Evolutionary conservation across 345 rosid genomes (phyloP).

Genomic region (Raphanus sativus): DNA sequence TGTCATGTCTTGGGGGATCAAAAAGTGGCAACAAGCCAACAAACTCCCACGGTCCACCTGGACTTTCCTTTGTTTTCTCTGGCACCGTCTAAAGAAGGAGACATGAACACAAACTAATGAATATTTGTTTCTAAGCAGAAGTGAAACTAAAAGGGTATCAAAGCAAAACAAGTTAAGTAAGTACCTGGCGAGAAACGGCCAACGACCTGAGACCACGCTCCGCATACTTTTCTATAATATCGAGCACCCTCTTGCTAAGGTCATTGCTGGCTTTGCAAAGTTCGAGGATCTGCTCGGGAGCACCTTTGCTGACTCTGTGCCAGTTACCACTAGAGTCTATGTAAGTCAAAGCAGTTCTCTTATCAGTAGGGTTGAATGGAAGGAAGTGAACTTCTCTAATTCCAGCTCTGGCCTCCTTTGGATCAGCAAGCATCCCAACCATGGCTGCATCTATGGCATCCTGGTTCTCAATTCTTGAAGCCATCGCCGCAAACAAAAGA

Average conservation of each 20-base stretch:
- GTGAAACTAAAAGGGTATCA: not conserved
- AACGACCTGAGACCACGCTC: slow-evolving; percentile 96
- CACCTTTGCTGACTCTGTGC: slow-evolving; percentile 88
- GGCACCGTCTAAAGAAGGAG: slow-evolving; percentile 45
- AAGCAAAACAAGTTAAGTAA: no score
- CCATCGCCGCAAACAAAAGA: slow-evolving; percentile 73
- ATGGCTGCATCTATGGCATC: slow-evolving; percentile 92
- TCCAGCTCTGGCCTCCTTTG: slow-evolving; percentile 80
- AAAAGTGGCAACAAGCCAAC: slow-evolving; percentile 89
- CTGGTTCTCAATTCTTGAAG: slow-evolving; percentile 83
- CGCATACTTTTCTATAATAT: slow-evolving; percentile 86
- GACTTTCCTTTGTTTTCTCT: slow-evolving; percentile 73
- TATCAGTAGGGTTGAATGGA: slow-evolving; percentile 82
- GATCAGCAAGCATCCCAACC: slow-evolving; percentile 85
- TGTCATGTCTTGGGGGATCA: slow-evolving; percentile 99
- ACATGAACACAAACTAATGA: not conserved
- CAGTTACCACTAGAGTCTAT: slow-evolving; percentile 65
- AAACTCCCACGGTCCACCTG: slow-evolving; percentile 88
- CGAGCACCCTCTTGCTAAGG: slow-evolving; percentile 71
- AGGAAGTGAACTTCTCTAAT: slow-evolving; percentile 76
- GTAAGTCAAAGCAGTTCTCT: slow-evolving; percentile 86
- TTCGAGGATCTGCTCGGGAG: slow-evolving; percentile 82
- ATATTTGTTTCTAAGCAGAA: not conserved
- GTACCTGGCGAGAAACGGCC: slow-evolving; percentile 87
- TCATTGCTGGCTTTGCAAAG: slow-evolving; percentile 83